Evolutionary conservation across 2,329 filamentous ascomycete genomes (phyloP).

Genomic region (Ceratocystis cacaofunesta): DNA sequence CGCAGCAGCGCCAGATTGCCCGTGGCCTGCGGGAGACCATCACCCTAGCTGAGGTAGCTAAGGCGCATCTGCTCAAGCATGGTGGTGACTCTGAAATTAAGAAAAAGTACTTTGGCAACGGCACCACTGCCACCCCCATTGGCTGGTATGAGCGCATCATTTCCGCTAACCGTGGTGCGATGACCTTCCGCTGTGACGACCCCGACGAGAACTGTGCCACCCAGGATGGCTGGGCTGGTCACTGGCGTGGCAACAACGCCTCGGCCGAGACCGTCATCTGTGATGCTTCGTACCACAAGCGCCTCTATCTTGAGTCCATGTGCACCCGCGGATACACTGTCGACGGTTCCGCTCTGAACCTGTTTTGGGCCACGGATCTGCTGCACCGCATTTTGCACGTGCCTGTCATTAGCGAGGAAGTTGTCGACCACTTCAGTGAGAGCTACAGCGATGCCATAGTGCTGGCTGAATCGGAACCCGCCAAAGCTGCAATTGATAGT

Average conservation of each 20-base stretch:
- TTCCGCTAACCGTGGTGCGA: conserved; percentile 39
- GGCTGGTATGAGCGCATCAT: conserved; percentile 49
- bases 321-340: conserved; percentile 51
- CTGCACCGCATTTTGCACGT: conserved; percentile 53
- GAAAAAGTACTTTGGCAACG: conserved; percentile 51
- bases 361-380: conserved; percentile 52
- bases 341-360: conserved; percentile 38
- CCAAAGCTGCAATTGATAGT: conserved; percentile 40
- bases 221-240: conserved; percentile 44
- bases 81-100: conserved; percentile 45
- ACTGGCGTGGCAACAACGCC: conserved; percentile 51
- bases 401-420: conserved; percentile 41
- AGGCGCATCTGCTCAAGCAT: conserved; percentile 43
- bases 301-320: conserved; percentile 42
- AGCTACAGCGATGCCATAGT: conserved; percentile 40
- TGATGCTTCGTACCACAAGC: conserved; percentile 42
- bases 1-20: conserved; percentile 40
- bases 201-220: conserved; percentile 47
- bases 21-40: conserved; percentile 44
- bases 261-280: conserved; percentile 57
- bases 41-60: conserved; percentile 43
- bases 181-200: conserved; percentile 55
- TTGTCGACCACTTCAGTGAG: conserved; percentile 48
- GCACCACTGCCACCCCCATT: conserved; percentile 40
- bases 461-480: conserved; percentile 34